phyloP scores from a whole-genome alignment of 2,329 filamentous ascomycete species.

The Chaetomium sp. region DNA sequence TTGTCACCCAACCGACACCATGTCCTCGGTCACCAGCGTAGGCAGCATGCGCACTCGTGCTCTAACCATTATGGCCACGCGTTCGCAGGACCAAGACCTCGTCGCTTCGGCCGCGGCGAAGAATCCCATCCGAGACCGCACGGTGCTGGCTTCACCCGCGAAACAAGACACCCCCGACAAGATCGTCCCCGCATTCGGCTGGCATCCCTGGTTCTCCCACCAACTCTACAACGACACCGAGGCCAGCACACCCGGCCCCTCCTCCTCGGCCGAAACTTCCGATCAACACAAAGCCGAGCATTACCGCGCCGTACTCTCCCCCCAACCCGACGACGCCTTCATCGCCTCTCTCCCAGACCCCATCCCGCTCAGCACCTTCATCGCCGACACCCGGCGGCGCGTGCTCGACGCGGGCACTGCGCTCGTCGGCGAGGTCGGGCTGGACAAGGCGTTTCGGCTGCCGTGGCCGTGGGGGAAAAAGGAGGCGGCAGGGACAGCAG shows the following conservation, averaged over 20 bases:
- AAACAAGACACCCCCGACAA: slow-evolving; percentile 37
- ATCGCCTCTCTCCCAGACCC: slow-evolving; percentile 40
- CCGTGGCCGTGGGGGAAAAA: slow-evolving; percentile 57
- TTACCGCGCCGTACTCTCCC: slow-evolving; percentile 66
- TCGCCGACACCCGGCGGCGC: slow-evolving; percentile 53
- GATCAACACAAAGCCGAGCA: slow-evolving; percentile 56
- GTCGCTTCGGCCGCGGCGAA: slow-evolving; percentile 62
- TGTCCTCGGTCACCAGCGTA: slow-evolving; percentile 61
- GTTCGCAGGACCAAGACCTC: slow-evolving; percentile 73
- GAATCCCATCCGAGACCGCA: slow-evolving; percentile 50
- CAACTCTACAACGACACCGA: slow-evolving; percentile 66
- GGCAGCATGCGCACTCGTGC: slow-evolving; percentile 65
- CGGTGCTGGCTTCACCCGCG: slow-evolving; percentile 24
- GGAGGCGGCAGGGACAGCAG: neutral
- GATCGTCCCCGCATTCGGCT: slow-evolving; percentile 73
- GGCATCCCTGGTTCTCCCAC: slow-evolving; percentile 86
- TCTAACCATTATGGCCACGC: slow-evolving; percentile 76
- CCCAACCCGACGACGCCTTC: slow-evolving; percentile 53
- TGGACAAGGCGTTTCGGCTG: slow-evolving; percentile 77
- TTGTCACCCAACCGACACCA: slow-evolving; percentile 81
- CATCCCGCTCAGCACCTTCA: slow-evolving; percentile 28
- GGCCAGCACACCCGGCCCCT: slow-evolving; percentile 35
- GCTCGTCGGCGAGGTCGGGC: slow-evolving; percentile 74
- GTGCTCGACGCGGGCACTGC: slow-evolving; percentile 58
- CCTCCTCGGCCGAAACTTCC: slow-evolving; percentile 37